Conservation (phyloP, 1,284 basidiomycete species). For the Peniophora sp. region DNA sequence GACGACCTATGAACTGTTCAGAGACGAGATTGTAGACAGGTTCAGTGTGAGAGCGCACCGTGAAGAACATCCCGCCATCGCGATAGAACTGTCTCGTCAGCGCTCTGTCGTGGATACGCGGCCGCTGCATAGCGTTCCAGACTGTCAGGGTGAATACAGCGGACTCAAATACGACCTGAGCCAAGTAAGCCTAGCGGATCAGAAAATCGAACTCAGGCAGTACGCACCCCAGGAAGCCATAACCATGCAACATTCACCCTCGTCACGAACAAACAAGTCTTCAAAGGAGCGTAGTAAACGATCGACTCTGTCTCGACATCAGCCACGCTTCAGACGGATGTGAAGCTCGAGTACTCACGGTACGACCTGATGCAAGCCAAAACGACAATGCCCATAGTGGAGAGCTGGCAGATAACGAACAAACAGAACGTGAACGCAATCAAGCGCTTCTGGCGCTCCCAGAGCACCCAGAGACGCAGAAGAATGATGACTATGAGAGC, state of each 20-base stretch:
- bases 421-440: constrained; percentile 25
- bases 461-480: constrained; percentile 35
- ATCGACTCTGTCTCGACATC: constrained; percentile 9
- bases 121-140: constrained; percentile 28
- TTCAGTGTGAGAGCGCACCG: constrained; percentile 11
- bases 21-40: background rate
- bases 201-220: too few species aligned
- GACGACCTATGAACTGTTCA: background rate
- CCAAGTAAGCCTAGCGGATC: constrained; percentile 29
- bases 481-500: constrained; percentile 27
- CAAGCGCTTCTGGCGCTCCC: constrained; percentile 29
- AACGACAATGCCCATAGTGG: constrained; percentile 21
- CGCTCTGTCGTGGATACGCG: constrained; percentile 16
- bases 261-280: background rate
- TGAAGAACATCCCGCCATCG: constrained; percentile 27
- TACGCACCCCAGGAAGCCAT: constrained; percentile 23
- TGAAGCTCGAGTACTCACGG: background rate
- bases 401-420: constrained; percentile 5
- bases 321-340: constrained; percentile 14
- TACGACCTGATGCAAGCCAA: constrained; percentile 12
- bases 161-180: constrained; percentile 26
- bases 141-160: constrained; percentile 10
- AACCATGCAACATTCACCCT: constrained; percentile 15
- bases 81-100: constrained; percentile 22
- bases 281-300: background rate